Base-by-base conservation (phyloP, 225 moss, liverwort and hornwort species). In the Neckera pumila region DNA sequence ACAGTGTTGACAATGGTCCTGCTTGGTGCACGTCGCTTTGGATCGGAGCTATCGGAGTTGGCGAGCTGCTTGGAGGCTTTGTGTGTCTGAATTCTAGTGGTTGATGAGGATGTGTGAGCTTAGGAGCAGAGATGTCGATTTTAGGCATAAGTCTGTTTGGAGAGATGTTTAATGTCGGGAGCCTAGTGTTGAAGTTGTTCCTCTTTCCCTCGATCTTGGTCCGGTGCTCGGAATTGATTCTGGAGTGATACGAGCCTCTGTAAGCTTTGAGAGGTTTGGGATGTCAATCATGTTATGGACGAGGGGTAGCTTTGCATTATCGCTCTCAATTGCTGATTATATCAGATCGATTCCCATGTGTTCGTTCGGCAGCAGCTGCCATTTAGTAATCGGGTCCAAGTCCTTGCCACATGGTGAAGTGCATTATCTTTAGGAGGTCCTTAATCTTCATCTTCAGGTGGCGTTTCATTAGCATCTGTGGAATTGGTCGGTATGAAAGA, bases 381-480 rank as follows among this genome's bases (percentile, higher is more conserved):
- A 67, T 69, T 45, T 61, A 49, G 79, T 72, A 53, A 61, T 74
- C 45, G 70, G n/a, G 67, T 70, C 12, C 83, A 69, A 53, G 85
- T 87, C 47, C 67, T 88, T 47, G 82, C 86, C 88, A 80, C 67
- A 88, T 88, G 88, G 79, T 87, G 89, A 89, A 79, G 79, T 87
- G 87, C 33, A 64, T 85, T 65, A 57, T 79, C 72, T 85, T 82
- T 91, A 88, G 89, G 72, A 56, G 83, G 83, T 92, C 38, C 74
- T 84, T 47, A 61, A 76, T 67, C 16, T 83, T 87, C 28, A 17
- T 53, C 40, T 74, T 67, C 40, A 81, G 49, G 57, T 56, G 84
- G 84, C 84, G 82, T 87, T 86, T 78, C 77, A 34, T 89, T 83
- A 81, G 84, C 64, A 81, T 65, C 43, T 85, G 87, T 78, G 90